Evolutionary conservation across 441 rosid species (phyloP), one percentile per base, ranked within the genome.

Genomic region (Rhodomyrtus psidioides): DNA sequence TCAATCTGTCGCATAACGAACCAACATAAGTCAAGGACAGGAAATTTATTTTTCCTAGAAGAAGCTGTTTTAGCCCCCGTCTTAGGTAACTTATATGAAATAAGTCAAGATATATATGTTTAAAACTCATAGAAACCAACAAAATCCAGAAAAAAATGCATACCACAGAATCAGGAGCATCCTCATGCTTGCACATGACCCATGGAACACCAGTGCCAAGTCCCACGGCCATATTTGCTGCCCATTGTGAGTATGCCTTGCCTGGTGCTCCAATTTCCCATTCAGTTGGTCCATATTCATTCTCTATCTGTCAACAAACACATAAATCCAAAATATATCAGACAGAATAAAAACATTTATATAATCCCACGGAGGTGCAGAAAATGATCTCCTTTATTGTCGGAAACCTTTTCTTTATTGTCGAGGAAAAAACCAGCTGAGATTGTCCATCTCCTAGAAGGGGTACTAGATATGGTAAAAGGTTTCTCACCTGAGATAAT

Each of bases 181-280:
- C 93, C 0, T 88, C 93, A 90, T 93, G 94, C 89, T 94, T 94
- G 94, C 96, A 94, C 96, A 94, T 94, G 82, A 92, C 82, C 96
- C 95, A 94, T 57, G 96, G 96, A 30, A 94, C 96, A 28, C 91
- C 90, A 16, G 92, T 93, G 82, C 81, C 49, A 16, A 93, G 92
- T 65, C 91, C 90, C 84, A 92, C 88, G 14, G 96, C 96, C 94
- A 94, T 92, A 60, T 86, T 76, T 56, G 93, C 94, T 62, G 94
- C 92, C 96, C 95, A 94, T 15, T 90, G 81, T 44, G 92, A 53
- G 82, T 90, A 93, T n/a, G 91, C 86, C 65, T 89, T 91, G 49
- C 92, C 96, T 39, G 89, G 88, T 86, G 89, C 86, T 19, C 94
- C 94, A 24, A 92, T 82, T 26, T 88, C 91, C 90, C 88, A 88